Conservation (phyloP, 495 filamentous ascomycete species). For the Podospora conica region DNA sequence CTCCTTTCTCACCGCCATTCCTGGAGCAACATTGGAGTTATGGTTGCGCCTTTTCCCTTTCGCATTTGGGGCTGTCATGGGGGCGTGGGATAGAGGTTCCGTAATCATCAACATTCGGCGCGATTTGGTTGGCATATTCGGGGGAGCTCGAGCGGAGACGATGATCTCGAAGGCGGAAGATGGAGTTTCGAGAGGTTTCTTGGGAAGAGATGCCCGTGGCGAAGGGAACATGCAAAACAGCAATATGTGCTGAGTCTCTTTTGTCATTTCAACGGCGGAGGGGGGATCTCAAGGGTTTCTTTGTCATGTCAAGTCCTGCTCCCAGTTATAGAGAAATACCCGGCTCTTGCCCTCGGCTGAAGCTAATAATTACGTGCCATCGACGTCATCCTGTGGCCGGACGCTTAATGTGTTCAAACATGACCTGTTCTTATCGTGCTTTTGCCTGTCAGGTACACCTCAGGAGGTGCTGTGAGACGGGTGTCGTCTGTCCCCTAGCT, state of each 20-base stretch:
- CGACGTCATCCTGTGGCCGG: not conserved
- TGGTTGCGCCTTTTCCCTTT: not conserved
- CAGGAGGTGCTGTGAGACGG: no score
- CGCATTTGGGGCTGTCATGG: not conserved
- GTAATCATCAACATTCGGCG: slow-evolving; percentile 7
- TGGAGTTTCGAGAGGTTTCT: not conserved
- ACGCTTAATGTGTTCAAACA: not conserved
- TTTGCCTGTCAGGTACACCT: no score
- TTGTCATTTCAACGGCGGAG: not conserved
- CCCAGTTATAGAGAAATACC: not conserved
- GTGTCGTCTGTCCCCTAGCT: not conserved
- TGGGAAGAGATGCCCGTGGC: not conserved
- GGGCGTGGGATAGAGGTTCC: slow-evolving; percentile 3
- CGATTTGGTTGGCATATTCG: not conserved
- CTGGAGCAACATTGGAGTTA: not conserved
- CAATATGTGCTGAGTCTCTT: not conserved
- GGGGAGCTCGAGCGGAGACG: not conserved
- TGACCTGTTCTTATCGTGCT: no score
- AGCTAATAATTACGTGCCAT: not conserved
- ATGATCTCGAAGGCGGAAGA: not conserved
- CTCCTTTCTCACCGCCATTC: not conserved
- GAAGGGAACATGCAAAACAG: not conserved
- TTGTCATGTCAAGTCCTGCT: not conserved
- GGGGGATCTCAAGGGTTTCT: not conserved
- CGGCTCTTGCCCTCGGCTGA: not conserved